Conservation (phyloP, 1,284 basidiomycete genomes). For the Sporisorium sorghi region DNA sequence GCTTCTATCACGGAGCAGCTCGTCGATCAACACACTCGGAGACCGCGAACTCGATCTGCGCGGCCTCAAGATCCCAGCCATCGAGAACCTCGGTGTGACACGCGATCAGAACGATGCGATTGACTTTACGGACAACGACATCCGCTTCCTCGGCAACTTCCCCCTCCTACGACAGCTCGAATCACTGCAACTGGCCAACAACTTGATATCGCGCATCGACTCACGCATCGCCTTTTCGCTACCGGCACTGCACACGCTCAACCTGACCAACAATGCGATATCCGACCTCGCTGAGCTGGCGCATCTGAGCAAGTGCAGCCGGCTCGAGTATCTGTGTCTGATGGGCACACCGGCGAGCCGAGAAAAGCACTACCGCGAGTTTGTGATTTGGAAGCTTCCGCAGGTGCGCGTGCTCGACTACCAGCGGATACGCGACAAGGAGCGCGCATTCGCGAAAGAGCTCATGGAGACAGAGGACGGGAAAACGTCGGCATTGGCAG, state of each 20-base stretch:
- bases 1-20: slow-evolving; percentile 81
- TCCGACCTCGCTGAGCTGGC: slow-evolving; percentile 83
- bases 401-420: slow-evolving; percentile 92
- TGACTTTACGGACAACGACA: slow-evolving; percentile 95
- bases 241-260: slow-evolving; percentile 83
- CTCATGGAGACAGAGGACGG: slow-evolving; percentile 61
- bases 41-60: slow-evolving; percentile 81
- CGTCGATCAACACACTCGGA: slow-evolving; percentile 87
- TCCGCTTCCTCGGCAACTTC: slow-evolving; percentile 86
- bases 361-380: slow-evolving; percentile 96
- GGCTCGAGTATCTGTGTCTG: slow-evolving; percentile 84
- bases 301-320: slow-evolving; percentile 81
- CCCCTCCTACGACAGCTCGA: slow-evolving; percentile 82
- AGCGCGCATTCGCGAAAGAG: slow-evolving; percentile 53
- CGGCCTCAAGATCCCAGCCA: slow-evolving; percentile 90
- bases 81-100: slow-evolving; percentile 98
- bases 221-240: slow-evolving; percentile 81
- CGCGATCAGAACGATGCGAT: slow-evolving; percentile 95
- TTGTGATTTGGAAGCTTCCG: slow-evolving; percentile 74
- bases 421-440: slow-evolving; percentile 90
- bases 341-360: slow-evolving; percentile 90
- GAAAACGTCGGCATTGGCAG: slow-evolving; percentile 53
- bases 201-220: slow-evolving; percentile 85
- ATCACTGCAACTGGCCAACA: slow-evolving; percentile 86
- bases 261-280: slow-evolving; percentile 71